Evolutionary conservation across 208 protist species (phyloP), one percentile per base, ranked within the genome.

Genomic region (Trypanosoma theileri): DNA sequence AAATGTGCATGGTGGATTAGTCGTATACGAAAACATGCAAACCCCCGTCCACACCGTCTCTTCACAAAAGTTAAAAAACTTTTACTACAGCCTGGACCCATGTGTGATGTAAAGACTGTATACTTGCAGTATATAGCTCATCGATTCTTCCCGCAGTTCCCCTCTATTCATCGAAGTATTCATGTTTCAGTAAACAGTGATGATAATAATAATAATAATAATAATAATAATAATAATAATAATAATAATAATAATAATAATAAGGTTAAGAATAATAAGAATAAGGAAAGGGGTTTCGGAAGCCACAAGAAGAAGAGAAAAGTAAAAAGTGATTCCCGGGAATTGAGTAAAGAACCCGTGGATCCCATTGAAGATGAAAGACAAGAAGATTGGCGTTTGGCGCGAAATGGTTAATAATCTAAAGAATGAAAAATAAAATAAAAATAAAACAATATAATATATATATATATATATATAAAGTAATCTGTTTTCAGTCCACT

Each of bases 1-100:
- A 31, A 53, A 12, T 73, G 68, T 22, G 60, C 54, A 16, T 75
- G 69, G 69, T 75, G 69, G 69, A 26, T 63, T n/a, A 59, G 42
- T 31, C 53, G 69, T 16, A 13, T 59, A 7, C 28, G 28, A 35
- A 13, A 21, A 19, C 16, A 40, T 14, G 22, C 42, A 10, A 46
- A 22, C 13, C 31, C 14, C 22, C 44, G 61, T 16, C 62, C 69
- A 40, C 69, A 75, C 41, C 60, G 69, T 21, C 61, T 75, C 9
- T 75, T 75, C 55, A 26, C 28, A 1, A n/a, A 75, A 21, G 54
- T 75, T 19, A 68, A 64, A 35, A 22, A 58, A 41, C 40, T 75
- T 6, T 45, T 75, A 45, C 45, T 69, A 13, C 16, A 41, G n/a
- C 69, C 69, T 4, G 69, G 69, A 21, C 60, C 62, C 8, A 48